A percentile compares a stretch with the other conserved stretches of the same genome.
phyloP scores from a whole-genome alignment of 192 early-diverging fungal species.

The Jimgerdemannia lactiflua region DNA sequence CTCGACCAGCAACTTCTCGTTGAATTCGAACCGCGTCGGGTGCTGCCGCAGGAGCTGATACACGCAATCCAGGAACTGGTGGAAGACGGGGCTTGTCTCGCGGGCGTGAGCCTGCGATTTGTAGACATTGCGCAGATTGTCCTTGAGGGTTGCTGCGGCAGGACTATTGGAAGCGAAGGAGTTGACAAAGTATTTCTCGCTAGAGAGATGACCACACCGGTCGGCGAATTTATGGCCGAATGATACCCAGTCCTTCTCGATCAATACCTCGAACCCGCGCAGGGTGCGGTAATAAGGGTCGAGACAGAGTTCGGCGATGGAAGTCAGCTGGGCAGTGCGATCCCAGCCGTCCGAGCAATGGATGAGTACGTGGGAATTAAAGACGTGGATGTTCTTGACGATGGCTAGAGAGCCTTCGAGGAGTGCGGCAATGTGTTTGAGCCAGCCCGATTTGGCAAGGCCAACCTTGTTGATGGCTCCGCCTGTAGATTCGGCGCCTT shows the following conservation, averaged over 20 bases:
- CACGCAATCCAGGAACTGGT: constrained; percentile 96
- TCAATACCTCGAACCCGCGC: constrained; percentile 83
- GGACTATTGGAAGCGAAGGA: constrained; percentile 40
- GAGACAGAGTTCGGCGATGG: constrained; percentile 85
- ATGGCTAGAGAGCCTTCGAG: constrained; percentile 80
- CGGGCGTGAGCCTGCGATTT: constrained; percentile 57
- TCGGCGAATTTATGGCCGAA: constrained; percentile 97
- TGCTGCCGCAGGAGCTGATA: constrained; percentile 89
- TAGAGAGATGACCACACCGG: constrained; percentile 87
- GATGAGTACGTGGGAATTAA: constrained; percentile 83
- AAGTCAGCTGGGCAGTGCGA: constrained; percentile 91
- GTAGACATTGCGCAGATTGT: constrained; percentile 57
- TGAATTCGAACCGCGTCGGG: constrained; percentile 93
- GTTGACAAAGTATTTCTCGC: constrained; percentile 66
- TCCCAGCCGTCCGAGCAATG: constrained; percentile 99
- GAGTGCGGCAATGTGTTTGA: constrained; percentile 81
- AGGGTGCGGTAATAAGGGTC: constrained; percentile 97
- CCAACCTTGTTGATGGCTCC: constrained; percentile 45
- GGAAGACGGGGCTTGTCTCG: constrained; percentile 94
- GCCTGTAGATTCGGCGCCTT: constrained; percentile 41
- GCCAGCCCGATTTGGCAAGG: constrained; percentile 79
- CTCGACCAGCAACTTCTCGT: constrained; percentile 74
- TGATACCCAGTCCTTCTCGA: constrained; percentile 98
- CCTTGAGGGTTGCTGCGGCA: constrained; percentile 56
- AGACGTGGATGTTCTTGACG: constrained; percentile 72